These are phyloP conservation scores for Sclerotinia sclerotiorum DNA, from an alignment of 2,329 filamentous ascomycete species.

Conservation along the genomic window DNA sequence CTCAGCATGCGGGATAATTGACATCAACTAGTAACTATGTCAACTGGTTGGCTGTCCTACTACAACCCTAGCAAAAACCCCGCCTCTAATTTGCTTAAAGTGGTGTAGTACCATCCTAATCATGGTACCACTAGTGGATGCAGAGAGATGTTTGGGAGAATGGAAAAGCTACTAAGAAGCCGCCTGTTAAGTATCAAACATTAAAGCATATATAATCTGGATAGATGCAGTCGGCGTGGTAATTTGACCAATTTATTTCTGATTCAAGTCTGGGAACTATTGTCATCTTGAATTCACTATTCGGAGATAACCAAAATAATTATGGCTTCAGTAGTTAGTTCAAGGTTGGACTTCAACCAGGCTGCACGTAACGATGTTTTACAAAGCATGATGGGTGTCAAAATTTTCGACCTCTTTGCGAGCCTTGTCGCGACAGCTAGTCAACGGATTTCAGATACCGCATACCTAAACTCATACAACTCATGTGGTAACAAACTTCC, in stretches of 20 bases:
- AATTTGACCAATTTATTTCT: not conserved
- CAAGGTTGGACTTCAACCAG: not conserved
- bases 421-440: not conserved
- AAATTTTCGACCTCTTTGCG: slow-evolving; percentile 3
- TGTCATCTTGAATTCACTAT: not conserved
- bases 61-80: not conserved
- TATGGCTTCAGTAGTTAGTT: not conserved
- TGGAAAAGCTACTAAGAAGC: too few relatives aligned
- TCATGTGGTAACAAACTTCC: slow-evolving; percentile 21
- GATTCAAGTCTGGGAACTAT: not conserved
- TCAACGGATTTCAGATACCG: slow-evolving; percentile 5
- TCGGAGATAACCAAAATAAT: not conserved
- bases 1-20: not conserved
- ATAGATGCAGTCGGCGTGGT: not conserved
- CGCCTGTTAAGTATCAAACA: too few relatives aligned
- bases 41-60: not conserved
- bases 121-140: not conserved
- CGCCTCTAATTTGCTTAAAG: not conserved
- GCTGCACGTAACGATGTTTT: not conserved
- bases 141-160: not conserved
- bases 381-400: not conserved
- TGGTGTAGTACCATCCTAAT: not conserved
- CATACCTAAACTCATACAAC: slow-evolving; percentile 9
- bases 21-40: not conserved
- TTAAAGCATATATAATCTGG: not conserved